A percentile compares a stretch with the other conserved stretches of the same genome.
Evolutionary conservation across 2,329 filamentous ascomycete species (phyloP).

Genomic region (Fusarium marasasianum): DNA sequence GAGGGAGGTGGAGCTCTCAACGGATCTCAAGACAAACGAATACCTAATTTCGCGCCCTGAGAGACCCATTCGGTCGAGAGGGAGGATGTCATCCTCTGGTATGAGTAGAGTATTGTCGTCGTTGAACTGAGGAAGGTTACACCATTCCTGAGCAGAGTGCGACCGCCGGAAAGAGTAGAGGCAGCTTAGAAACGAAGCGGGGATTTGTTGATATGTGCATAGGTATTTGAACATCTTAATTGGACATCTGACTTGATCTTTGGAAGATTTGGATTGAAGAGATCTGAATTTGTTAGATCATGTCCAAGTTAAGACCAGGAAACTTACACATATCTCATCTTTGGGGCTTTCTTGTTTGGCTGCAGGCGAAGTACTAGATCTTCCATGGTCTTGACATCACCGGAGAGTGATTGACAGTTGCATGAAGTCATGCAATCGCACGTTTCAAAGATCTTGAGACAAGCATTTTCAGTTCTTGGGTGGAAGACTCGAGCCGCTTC

Average conservation of each 20-base stretch:
- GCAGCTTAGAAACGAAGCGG: background rate
- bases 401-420: background rate
- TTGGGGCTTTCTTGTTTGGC: background rate
- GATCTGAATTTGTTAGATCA: background rate
- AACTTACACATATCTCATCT: conserved; percentile 19
- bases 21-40: conserved; percentile 25
- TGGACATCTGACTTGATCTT: background rate
- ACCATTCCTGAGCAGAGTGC: background rate
- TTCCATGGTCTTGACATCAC: background rate
- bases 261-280: conserved; percentile 17
- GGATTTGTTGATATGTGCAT: conserved; percentile 22
- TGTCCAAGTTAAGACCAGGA: accelerated
- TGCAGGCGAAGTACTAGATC: background rate
- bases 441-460: background rate
- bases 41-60: conserved; percentile 27
- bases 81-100: background rate
- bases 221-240: conserved; percentile 20
- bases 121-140: conserved; percentile 17
- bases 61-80: background rate
- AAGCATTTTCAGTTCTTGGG: background rate
- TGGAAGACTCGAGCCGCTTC: background rate
- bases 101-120: conserved; percentile 23
- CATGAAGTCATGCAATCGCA: background rate
- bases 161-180: conserved; percentile 15
- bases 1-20: conserved; percentile 6